Percentiles rank a stretch among this genome's conserved stretches.
phyloP scores from a whole-genome alignment of 2,329 filamentous ascomycete genomes.

The Fusarium domesticum region DNA sequence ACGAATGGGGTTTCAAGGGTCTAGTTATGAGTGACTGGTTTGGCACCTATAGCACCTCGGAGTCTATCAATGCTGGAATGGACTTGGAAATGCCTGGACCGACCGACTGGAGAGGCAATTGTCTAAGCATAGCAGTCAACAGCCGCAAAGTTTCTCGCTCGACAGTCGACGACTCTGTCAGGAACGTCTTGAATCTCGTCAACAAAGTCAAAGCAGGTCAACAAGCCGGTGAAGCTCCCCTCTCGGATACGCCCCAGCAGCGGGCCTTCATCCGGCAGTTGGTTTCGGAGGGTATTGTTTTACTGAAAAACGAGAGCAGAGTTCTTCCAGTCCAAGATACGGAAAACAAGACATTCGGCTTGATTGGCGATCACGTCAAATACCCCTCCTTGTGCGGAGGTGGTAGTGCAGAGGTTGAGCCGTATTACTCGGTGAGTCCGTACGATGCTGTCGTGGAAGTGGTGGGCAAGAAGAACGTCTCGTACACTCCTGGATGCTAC shows the following conservation, averaged over 20 bases:
- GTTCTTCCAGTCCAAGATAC: conserved; percentile 14
- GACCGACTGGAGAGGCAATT: conserved; percentile 21
- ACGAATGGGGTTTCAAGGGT: conserved; percentile 20
- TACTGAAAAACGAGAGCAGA: conserved; percentile 9
- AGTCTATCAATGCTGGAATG: conserved; percentile 27
- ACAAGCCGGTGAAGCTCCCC: not conserved
- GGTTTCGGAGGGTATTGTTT: conserved; percentile 9
- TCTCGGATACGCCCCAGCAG: conserved; percentile 13
- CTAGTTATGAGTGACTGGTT: conserved; percentile 36
- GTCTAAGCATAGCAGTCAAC: conserved; percentile 29
- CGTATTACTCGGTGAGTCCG: conserved; percentile 34
- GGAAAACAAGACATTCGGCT: conserved; percentile 33
- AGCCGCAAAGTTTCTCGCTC: conserved; percentile 19
- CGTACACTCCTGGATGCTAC: conserved; percentile 20
- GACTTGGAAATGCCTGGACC: conserved; percentile 38
- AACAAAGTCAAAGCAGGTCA: conserved; percentile 9
- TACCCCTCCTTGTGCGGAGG: conserved; percentile 34
- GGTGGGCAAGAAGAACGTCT: conserved; percentile 16
- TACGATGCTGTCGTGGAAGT: conserved; percentile 32
- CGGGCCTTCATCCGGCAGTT: conserved; percentile 14
- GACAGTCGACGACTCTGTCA: conserved; percentile 26
- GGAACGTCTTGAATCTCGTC: conserved; percentile 19
- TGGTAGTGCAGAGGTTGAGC: conserved; percentile 35
- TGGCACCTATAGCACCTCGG: conserved; percentile 29
- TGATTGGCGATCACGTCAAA: conserved; percentile 41